Base-by-base conservation (phyloP, 2,329 filamentous ascomycete species). In the Raffaelea arxii region DNA sequence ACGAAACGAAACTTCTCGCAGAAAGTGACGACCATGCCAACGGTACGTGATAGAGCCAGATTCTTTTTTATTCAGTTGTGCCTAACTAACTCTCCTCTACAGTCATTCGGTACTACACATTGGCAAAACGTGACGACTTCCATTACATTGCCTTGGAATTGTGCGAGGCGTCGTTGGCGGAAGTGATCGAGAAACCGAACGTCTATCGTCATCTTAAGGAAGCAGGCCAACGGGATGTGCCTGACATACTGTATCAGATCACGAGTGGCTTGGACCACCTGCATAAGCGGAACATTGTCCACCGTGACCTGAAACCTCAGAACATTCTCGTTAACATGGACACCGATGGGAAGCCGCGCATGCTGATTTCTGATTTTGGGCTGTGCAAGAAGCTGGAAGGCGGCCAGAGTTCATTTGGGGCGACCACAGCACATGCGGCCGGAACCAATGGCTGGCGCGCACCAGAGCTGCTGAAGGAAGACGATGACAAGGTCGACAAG, bases 361-460 rank as follows among this genome's bases (percentile, higher is more conserved):
- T 98, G 32, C 78, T 98, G 4, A 95, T 98, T 30, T 97, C 92
- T 0, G 92, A 98, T 63, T 98, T 98, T 65, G 92, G 92, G 6
- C 77, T 98, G 1, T 97, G 92, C 64, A 98, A 97, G 72, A 97
- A 96, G 59, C 70, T 98, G 16, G 92, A 96, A 53, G 88, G 88
- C 46, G 89, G 90, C 6, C 89, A 95, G 60, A 95, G 89, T 47
- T 97, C 91, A 0, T 90, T 97, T 60, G 85, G 91, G 36, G 90
- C 92, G 9, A 96, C 91, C 3, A 97, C 91, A 0, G 89, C 89
- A 12, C 87, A 95, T 58, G 91, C 91, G 1, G 86, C 86, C 7
- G 92, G 92, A 25, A 98, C 92, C 0, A 88, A 87, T 38, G 92
- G 92, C 6, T 98, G 92, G 92, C 88, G 94, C 49, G 92, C 92